Evolutionary conservation across 345 rosid genomes (phyloP).

Genomic region (Geranium brycei): DNA sequence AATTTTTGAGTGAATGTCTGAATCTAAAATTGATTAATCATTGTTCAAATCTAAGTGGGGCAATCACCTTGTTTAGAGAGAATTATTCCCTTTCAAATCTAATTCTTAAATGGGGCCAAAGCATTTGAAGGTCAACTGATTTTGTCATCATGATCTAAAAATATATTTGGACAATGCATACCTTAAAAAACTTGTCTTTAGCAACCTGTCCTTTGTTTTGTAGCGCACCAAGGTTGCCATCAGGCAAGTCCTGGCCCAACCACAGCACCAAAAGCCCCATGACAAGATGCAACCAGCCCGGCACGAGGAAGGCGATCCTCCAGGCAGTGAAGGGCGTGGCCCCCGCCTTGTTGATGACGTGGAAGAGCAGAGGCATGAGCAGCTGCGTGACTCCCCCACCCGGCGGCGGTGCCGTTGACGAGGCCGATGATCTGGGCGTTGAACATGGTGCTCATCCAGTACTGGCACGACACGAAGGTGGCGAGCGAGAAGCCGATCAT

Average conservation of each 20-base stretch:
- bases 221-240: slow-evolving; percentile 55
- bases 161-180: too few relatives aligned
- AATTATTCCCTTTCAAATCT: too few relatives aligned
- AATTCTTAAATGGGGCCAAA: too few relatives aligned
- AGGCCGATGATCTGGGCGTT: slow-evolving; percentile 72
- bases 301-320: slow-evolving; percentile 80
- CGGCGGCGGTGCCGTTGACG: slow-evolving; percentile 81
- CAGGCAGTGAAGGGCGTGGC: slow-evolving; percentile 74
- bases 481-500: slow-evolving; percentile 92
- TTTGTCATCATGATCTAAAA: too few relatives aligned
- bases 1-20: too few relatives aligned
- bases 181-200: slow-evolving; percentile 71
- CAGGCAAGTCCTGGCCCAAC: slow-evolving; percentile 85
- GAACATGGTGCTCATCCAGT: slow-evolving; percentile 98
- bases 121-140: too few relatives aligned
- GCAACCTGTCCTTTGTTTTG: slow-evolving; percentile 64
- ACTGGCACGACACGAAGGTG: slow-evolving; percentile 84
- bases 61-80: too few relatives aligned
- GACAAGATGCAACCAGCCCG: slow-evolving; percentile 56
- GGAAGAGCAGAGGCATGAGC: slow-evolving; percentile 70
- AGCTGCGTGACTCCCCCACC: slow-evolving; percentile 90
- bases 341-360: slow-evolving; percentile 36
- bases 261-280: slow-evolving; percentile 63
- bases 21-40: too few relatives aligned
- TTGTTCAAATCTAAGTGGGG: too few relatives aligned